Percentiles rank a stretch among this genome's conserved stretches.
Conservation (phyloP, 192 early-diverging fungal genomes). For the Oehlia diaphana region DNA sequence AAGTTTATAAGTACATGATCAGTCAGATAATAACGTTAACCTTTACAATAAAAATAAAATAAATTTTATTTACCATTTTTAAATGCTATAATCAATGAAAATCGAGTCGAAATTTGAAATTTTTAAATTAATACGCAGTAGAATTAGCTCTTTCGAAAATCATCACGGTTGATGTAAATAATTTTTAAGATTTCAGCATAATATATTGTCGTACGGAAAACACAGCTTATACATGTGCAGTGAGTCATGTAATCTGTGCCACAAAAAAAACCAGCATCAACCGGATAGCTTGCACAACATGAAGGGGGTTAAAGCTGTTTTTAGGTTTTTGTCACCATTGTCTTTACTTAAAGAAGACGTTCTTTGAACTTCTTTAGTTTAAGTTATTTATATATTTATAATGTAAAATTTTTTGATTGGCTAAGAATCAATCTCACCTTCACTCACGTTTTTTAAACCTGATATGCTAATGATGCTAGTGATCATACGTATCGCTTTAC, state of each 20-base stretch:
- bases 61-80: neutral
- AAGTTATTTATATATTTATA: neutral
- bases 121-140: neutral
- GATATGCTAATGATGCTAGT: neutral
- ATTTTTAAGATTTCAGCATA: too few species aligned
- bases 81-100: too few species aligned
- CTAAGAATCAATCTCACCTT: neutral
- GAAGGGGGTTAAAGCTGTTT: neutral
- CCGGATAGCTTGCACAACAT: neutral
- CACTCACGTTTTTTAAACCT: neutral
- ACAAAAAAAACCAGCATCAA: neutral
- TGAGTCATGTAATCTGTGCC: neutral
- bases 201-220: too few species aligned
- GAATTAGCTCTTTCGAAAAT: neutral
- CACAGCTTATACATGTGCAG: too few species aligned
- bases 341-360: neutral
- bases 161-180: too few species aligned
- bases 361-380: neutral
- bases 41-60: neutral
- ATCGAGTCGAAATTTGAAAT: neutral
- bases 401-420: neutral
- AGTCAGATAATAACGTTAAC: conserved; percentile 33
- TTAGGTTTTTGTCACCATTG: neutral
- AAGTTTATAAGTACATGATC: conserved; percentile 24
- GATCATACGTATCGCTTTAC: neutral